Evolutionary conservation across 176 grass and related monocot genomes (phyloP), one percentile per base, ranked within the genome.

Genomic region (Typha latifolia): DNA sequence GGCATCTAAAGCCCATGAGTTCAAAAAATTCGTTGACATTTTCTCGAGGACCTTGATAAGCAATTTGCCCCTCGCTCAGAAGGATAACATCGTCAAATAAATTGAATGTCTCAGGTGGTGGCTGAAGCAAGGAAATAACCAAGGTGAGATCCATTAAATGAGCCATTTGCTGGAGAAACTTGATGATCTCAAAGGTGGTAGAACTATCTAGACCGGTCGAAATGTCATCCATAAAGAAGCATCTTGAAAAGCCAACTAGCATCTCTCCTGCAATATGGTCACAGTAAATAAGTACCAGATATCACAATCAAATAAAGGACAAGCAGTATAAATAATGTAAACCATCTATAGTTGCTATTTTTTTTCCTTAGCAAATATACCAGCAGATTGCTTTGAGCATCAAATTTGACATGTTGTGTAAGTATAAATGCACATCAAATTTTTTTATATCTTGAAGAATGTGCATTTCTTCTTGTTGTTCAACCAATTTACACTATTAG

Each of bases 151-250:
- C 85, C 85, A 91, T 82, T 62, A 84, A 74, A 85, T 82, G 85
- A 47, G 85, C 78, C 82, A 91, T 82, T 77, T 91, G 93, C 69
- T 84, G 82, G 51, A 96, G 79, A 86, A 78, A 96, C 69, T 84
- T 89, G 20, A 96, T 63, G 57, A 91, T 91, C 77, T 91, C 80
- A 74, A 91, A 96, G 19, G 93, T 91, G 3, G 93, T 96, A 29
- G 85, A 88, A 68, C 93, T 96, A 79, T 96, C 93, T 69, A 96
- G 80, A 76, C 93, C 93, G 72, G 93, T 96, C 63, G 93, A 91
- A 79, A 96, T 89, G 66, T 96, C 93, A 72, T 96, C 93, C 93
- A 96, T 96, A 72, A 96, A 91, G 72, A 96, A 91, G 69, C 93
- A 89, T 79, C 85, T 88, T 69, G 88, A 80, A 43, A 89, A 82